Evolutionary conservation across 768 basidiomycete species (phyloP), one percentile per base, ranked within the genome.

Genomic region (Omphalotus guepiniiformis): DNA sequence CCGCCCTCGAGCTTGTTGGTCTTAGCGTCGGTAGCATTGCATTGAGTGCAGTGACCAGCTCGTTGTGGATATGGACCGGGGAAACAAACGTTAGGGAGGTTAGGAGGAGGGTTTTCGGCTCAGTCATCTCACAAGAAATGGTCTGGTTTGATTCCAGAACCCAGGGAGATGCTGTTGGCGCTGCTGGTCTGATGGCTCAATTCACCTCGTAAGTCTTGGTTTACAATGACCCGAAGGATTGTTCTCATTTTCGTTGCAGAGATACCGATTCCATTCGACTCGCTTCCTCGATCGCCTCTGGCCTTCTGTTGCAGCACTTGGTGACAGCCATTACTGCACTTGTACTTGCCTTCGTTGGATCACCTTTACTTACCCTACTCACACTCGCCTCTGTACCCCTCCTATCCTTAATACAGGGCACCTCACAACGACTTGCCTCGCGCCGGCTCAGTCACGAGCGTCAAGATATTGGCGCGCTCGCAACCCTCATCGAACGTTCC

Each of bases 211-310:
- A 28, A 32, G 16, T 12, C 12, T 0, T 5, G 3, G 25, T 16
- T 2, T 4, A 3, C 9, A 27, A 41, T 40, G 23, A 53, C 43
- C 43, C 56, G 4, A 36, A 38, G 9, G 8, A 22, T 9, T 4
- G 54, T 12, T 28, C 50, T 39, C 48, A 27, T 35, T 36, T 38
- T 27, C 40, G n/a, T 13, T 47, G 4, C 58, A 98, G 93, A 54
- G 95, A 97, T 66, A 96, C 94, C 6, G 93, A 97, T 65, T 90
- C 96, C 53, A 87, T 96, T 36, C 83, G 95, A 34, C 73, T 82
- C 50, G 94, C 91, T 1, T 80, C 85, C 12, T 89, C 92, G 2
- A 76, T 91, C 30, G 85, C 85, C 12, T 72, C 85, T 21, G 93
- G 93, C 21, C 76, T 81, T 54, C 62, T 89, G 49, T 58, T 97